phyloP scores from a whole-genome alignment of 805 yeast species.

The Lachancea dasiensis region DNA sequence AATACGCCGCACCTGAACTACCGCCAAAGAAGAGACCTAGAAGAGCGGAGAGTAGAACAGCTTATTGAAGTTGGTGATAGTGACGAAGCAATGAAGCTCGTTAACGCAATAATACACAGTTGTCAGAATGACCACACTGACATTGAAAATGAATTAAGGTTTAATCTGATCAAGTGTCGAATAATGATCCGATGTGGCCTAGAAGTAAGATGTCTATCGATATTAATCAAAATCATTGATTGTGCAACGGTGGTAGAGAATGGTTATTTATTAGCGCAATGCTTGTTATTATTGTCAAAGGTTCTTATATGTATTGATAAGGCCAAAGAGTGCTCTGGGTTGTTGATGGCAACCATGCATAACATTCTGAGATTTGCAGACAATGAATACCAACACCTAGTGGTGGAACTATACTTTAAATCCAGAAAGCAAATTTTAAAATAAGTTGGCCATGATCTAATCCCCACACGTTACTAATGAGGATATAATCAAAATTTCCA shows the following conservation, averaged over 20 bases:
- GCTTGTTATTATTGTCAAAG: constrained; percentile 41
- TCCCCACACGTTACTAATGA: too few relatives aligned
- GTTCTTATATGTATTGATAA: constrained; percentile 39
- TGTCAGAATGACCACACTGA: constrained; percentile 26
- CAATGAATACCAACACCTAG: background rate
- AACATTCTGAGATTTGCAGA: constrained; percentile 2
- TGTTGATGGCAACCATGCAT: constrained; percentile 5
- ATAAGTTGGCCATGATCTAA: background rate
- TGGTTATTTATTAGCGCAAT: constrained; percentile 40
- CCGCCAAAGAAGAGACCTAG: constrained; percentile 37
- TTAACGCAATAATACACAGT: constrained; percentile 18
- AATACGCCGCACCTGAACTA: constrained; percentile 31
- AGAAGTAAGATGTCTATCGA: constrained; percentile 46
- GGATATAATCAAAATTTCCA: too few relatives aligned
- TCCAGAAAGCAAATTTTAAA: background rate
- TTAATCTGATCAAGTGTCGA: constrained; percentile 21
- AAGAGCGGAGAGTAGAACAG: constrained; percentile 36
- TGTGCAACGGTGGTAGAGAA: constrained; percentile 44
- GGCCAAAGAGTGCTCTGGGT: constrained; percentile 31
- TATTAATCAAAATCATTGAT: constrained; percentile 44
- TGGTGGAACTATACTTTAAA: background rate
- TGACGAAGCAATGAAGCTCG: constrained; percentile 24
- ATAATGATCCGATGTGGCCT: constrained; percentile 37
- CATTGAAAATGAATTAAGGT: constrained; percentile 25
- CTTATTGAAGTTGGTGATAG: constrained; percentile 30